phyloP scores from a whole-genome alignment of 768 basidiomycete species.

The Termitomyces heimii region DNA sequence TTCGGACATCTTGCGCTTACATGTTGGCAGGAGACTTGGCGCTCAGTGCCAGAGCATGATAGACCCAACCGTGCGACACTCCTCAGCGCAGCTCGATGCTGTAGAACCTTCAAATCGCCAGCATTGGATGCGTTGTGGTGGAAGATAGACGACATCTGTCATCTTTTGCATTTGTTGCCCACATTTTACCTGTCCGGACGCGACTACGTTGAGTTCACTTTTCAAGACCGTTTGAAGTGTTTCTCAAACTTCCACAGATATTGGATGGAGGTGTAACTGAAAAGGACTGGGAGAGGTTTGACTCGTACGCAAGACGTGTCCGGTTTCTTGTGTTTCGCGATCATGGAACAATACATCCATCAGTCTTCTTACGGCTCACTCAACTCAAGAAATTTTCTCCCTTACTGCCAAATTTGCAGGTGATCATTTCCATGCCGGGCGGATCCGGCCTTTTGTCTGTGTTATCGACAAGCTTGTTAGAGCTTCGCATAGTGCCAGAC shows the following conservation, averaged over 20 bases:
- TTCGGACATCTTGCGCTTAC: slow-evolving; percentile 1
- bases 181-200: neutral
- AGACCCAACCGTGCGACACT: neutral
- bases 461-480: neutral
- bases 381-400: slow-evolving; percentile 2
- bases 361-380: slow-evolving; percentile 5
- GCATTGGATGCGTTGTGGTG: slow-evolving; percentile 8
- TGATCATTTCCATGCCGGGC: neutral
- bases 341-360: neutral
- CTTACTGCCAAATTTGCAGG: neutral
- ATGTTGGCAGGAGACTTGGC: neutral
- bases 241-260: neutral
- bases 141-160: slow-evolving; percentile 2
- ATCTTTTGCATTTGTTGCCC: slow-evolving; percentile 4
- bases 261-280: slow-evolving; percentile 2
- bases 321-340: slow-evolving; percentile 2
- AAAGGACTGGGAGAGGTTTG: slow-evolving; percentile 1
- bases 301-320: slow-evolving; percentile 5
- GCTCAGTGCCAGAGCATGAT: neutral
- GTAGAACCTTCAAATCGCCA: neutral
- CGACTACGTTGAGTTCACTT: neutral
- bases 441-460: slow-evolving; percentile 5
- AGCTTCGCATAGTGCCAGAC: neutral
- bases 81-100: slow-evolving; percentile 2
- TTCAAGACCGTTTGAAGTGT: neutral